phyloP scores from a whole-genome alignment of 176 grass and related monocot species.

The Bromus sterilis region DNA sequence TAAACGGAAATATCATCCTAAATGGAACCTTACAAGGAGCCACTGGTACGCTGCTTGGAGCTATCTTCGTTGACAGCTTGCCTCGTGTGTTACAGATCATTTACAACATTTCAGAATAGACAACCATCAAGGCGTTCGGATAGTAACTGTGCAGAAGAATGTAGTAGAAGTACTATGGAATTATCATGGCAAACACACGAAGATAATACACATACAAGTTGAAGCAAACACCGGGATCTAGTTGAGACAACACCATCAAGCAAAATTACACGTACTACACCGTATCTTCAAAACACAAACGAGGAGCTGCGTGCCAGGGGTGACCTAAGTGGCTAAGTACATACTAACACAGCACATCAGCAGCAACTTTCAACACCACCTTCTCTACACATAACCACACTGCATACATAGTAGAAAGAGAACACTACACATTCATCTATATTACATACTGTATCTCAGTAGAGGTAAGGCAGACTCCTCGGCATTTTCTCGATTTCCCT shows the following conservation, averaged over 20 bases:
- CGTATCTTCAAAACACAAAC: not conserved
- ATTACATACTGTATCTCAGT: conserved; percentile 11
- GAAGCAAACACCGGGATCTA: conserved; percentile 3
- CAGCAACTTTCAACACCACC: not conserved
- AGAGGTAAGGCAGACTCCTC: not conserved
- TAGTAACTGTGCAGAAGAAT: not conserved
- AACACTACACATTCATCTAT: conserved; percentile 16
- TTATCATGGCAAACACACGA: not conserved
- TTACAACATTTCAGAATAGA: not conserved
- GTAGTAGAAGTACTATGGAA: too few species aligned
- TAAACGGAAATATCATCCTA: too few species aligned
- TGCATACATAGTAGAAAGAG: not conserved
- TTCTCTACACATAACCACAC: conserved; percentile 3
- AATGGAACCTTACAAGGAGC: too few species aligned
- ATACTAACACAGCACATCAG: conserved; percentile 6
- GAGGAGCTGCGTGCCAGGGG: not conserved
- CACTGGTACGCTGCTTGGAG: too few species aligned
- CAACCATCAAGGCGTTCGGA: not conserved
- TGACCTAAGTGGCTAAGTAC: not conserved
- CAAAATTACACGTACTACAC: conserved; percentile 17
- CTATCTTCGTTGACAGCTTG: too few species aligned
- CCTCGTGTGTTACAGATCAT: not conserved
- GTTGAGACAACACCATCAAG: not conserved
- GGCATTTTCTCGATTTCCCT: not conserved
- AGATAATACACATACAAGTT: not conserved